These are phyloP conservation scores for Leccinum subgranulosum DNA, from an alignment of 768 basidiomycete species.

Conservation along the genomic window DNA sequence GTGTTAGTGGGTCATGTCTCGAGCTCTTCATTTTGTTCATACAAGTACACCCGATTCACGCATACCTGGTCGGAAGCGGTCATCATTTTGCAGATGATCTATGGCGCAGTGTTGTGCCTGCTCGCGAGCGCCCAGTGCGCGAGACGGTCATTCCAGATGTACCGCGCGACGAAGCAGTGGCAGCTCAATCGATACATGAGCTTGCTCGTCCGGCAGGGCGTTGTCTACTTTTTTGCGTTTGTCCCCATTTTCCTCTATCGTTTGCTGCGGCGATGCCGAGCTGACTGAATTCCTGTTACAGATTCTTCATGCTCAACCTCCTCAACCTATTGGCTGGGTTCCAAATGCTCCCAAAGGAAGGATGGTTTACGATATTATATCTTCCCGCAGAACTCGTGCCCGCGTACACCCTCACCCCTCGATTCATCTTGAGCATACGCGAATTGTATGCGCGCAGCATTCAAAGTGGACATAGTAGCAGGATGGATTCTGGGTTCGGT, in stretches of 20 bases:
- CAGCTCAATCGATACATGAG: neutral
- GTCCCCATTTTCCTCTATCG: neutral
- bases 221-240: neutral
- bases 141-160: neutral
- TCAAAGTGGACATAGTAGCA: constrained; percentile 4
- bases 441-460: neutral
- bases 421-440: neutral
- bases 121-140: neutral
- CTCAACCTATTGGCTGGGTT: neutral
- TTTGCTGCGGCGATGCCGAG: neutral
- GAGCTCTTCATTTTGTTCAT: neutral
- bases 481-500: neutral
- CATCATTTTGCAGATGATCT: neutral
- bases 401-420: neutral
- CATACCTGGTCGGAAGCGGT: neutral
- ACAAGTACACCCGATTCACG: neutral
- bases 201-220: neutral
- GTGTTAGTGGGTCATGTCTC: neutral
- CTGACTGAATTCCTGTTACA: neutral
- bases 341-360: neutral
- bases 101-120: neutral
- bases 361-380: neutral
- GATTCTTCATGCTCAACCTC: neutral
- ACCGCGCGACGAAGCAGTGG: neutral
- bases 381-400: neutral